phyloP scores from a whole-genome alignment of 805 yeast genomes.

The Blastobotrys mokoenaii region DNA sequence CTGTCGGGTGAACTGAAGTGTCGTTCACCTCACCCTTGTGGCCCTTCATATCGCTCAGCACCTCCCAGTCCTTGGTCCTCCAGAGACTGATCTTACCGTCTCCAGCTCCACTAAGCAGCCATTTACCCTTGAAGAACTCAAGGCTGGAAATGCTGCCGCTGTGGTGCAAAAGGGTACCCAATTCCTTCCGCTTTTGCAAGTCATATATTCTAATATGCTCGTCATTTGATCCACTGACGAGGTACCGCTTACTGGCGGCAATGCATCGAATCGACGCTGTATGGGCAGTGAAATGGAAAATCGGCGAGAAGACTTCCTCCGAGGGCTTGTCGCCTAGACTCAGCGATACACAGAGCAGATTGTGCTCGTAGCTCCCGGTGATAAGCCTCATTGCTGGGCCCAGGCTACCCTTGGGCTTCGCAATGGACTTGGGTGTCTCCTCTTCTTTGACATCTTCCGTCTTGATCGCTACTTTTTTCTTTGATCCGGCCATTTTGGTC shows the following conservation, averaged over 20 bases:
- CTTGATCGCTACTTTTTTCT: background rate
- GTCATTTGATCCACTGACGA: conserved; percentile 92
- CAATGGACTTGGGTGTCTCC: background rate
- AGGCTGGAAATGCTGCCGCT: conserved; percentile 79
- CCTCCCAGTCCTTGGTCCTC: conserved; percentile 97
- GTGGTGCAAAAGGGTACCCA: conserved; percentile 84
- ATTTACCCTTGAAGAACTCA: conserved; percentile 50
- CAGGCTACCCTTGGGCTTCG: background rate
- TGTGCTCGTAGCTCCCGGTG: conserved; percentile 95
- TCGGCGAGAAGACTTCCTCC: conserved; percentile 64
- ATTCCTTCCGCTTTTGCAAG: conserved; percentile 83
- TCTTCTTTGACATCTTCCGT: background rate
- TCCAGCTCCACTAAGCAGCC: conserved; percentile 86
- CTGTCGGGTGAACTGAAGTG: conserved; percentile 81
- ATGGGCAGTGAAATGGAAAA: conserved; percentile 95
- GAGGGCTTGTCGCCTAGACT: conserved; percentile 30
- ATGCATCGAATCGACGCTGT: conserved; percentile 77
- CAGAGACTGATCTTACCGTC: conserved; percentile 87
- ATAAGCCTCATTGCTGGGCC: conserved; percentile 49
- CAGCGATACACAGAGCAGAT: conserved; percentile 72
- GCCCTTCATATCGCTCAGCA: conserved; percentile 79
- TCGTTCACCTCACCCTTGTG: conserved; percentile 80
- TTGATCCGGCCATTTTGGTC: too few relatives aligned
- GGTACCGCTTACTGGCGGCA: conserved; percentile 72
- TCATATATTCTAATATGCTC: conserved; percentile 94